These are phyloP conservation scores for Fusarium musae DNA, from an alignment of 2,329 filamentous ascomycete species.

Conservation along the genomic window DNA sequence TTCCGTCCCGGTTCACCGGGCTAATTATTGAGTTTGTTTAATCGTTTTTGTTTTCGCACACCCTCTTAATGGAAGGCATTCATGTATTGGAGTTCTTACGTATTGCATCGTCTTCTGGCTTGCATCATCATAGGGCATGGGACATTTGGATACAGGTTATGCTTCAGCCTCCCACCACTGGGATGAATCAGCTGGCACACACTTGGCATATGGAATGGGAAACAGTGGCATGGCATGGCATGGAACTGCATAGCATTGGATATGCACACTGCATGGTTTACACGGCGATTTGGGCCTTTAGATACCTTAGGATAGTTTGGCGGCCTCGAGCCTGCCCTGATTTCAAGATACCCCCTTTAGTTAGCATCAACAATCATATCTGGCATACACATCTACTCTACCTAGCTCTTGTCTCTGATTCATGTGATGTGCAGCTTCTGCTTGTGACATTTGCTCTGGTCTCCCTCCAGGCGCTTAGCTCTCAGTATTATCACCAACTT, in stretches of 20 bases:
- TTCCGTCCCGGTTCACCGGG: slow-evolving; percentile 3
- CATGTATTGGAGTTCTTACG: slow-evolving; percentile 28
- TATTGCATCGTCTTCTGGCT: slow-evolving; percentile 6
- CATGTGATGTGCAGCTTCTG: slow-evolving; percentile 22
- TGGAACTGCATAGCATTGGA: slow-evolving; percentile 5
- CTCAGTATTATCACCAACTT: background rate
- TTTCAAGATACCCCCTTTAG: slow-evolving; percentile 39
- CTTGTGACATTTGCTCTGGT: slow-evolving; percentile 12
- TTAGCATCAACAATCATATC: slow-evolving; percentile 30
- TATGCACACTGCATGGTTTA: slow-evolving; percentile 28
- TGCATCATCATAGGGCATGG: slow-evolving; percentile 25
- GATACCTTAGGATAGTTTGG: slow-evolving; percentile 42
- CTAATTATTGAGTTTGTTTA: slow-evolving; percentile 15
- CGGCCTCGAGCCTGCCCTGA: slow-evolving; percentile 32
- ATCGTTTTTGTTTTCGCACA: slow-evolving; percentile 23
- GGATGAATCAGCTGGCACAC: slow-evolving; percentile 31
- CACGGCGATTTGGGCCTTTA: slow-evolving; percentile 27
- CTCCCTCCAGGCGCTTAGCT: background rate
- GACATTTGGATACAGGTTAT: slow-evolving; percentile 24
- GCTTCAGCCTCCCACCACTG: slow-evolving; percentile 39
- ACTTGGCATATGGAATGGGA: slow-evolving; percentile 14
- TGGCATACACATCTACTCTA: slow-evolving; percentile 7
- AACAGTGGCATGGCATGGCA: slow-evolving; percentile 22
- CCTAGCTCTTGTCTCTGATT: background rate
- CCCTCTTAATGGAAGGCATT: slow-evolving; percentile 24